Evolutionary conservation across 345 rosid species (phyloP), one percentile per base, ranked within the genome.

Genomic region (Fremontodendron californicum): DNA sequence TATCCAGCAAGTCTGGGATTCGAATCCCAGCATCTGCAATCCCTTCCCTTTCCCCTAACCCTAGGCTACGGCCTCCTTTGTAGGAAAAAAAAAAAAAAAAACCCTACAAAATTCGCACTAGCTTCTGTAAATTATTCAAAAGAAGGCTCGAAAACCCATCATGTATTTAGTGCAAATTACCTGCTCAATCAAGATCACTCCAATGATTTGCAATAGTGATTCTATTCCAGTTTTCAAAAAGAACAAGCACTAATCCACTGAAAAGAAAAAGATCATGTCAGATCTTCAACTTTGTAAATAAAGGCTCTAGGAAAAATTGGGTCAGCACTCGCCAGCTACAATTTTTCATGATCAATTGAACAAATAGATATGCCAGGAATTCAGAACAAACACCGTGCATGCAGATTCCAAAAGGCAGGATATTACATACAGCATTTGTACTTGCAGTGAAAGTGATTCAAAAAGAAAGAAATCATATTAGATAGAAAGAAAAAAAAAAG

Each of bases 231-330:
- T n/a, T 51, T 62, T 62, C 64, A 67, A 29, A 75, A 43, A 42
- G 37, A 65, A 71, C 16, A 67, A 68, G 23, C 25, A 75, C 68
- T 62, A 57, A 76, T 79, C 69, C 18, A 33, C 6, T 19, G 45
- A 25, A 61, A 42, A 27, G 71, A 45, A 66, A 63, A 37, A 48
- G 46, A 37, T 19, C 49, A 71, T 74, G 42, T 76, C 71, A 69
- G 85, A 86, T 86, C 86, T 79, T 78, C 64, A 81, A 58, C 73
- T 55, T 71, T 54, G 52, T 52, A 42, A 46, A 76, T 3, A 71
- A 70, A 35, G 60, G 81, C 12, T 4, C 13, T 8, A 37, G 12
- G 27, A 43, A 67, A 40, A 21, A 25, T 21, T 73, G 48, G 33
- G 46, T 48, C 45, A 82, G 9, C 39, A 29, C 37, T 27, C 9